A percentile compares a stretch with the other conserved stretches of the same genome.
Evolutionary conservation across 345 rosid genomes (phyloP).

Genomic region (Excoecaria agallocha): DNA sequence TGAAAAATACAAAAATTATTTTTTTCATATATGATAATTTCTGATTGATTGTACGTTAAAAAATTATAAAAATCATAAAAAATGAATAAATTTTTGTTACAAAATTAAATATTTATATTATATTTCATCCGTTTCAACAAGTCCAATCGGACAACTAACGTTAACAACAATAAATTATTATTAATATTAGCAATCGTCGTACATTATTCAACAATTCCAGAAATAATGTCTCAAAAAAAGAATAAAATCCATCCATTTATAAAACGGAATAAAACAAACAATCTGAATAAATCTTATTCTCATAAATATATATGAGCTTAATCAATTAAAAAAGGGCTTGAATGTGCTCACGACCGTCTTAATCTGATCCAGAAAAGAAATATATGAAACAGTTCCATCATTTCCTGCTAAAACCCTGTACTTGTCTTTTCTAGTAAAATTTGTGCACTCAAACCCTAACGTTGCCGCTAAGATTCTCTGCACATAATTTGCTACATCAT

Average conservation of each 20-base stretch:
- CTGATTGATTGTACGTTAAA: no score
- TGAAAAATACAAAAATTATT: neutral
- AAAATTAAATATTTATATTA: neutral
- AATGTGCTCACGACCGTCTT: slow-evolving; percentile 56
- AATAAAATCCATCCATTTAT: slow-evolving; percentile 12
- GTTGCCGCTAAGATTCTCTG: slow-evolving; percentile 82
- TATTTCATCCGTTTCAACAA: neutral
- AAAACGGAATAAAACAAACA: neutral
- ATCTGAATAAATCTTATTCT: neutral
- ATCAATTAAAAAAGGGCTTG: slow-evolving; percentile 51
- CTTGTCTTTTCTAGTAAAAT: slow-evolving; percentile 84
- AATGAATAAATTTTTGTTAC: no score
- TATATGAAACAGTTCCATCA: slow-evolving; percentile 70
- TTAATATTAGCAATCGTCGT: neutral
- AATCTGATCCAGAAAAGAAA: slow-evolving; percentile 46
- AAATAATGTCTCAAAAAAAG: slow-evolving; percentile 10
- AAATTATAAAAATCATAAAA: no score
- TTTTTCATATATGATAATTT: neutral
- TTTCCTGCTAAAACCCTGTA: slow-evolving; percentile 78
- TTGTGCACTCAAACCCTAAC: slow-evolving; percentile 90
- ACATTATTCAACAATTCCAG: slow-evolving; percentile 11
- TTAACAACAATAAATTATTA: neutral
- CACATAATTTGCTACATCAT: slow-evolving; percentile 88
- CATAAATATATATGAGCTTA: neutral
- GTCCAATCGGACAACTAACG: neutral